A percentile compares a stretch with the other conserved stretches of the same genome.
These are phyloP conservation scores for Fusarium musae DNA, from an alignment of 2,329 filamentous ascomycete genomes.

Conservation along the genomic window DNA sequence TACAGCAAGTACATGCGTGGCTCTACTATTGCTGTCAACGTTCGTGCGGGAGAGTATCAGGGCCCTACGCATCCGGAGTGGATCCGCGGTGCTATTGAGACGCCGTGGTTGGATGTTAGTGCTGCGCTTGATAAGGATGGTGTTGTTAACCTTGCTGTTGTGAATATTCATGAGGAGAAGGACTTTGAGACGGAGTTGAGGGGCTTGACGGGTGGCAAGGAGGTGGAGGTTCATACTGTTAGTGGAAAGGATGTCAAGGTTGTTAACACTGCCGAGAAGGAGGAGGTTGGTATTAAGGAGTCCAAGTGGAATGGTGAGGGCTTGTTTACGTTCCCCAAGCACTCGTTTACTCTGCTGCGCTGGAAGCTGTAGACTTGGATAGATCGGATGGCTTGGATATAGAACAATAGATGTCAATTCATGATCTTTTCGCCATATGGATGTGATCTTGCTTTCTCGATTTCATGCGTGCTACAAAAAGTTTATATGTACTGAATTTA, in stretches of 20 bases:
- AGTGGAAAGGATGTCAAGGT: conserved; percentile 56
- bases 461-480: not conserved
- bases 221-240: conserved; percentile 72
- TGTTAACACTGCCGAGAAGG: conserved; percentile 70
- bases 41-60: conserved; percentile 70
- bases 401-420: not conserved
- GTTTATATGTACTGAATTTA: not conserved
- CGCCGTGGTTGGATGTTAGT: conserved; percentile 77
- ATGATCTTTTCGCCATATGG: not conserved
- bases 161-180: conserved; percentile 74
- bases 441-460: not conserved
- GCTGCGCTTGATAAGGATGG: conserved; percentile 68
- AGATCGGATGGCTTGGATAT: not conserved
- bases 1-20: conserved; percentile 72
- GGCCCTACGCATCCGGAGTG: conserved; percentile 74
- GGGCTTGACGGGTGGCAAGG: conserved; percentile 56
- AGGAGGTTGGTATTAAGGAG: conserved; percentile 64
- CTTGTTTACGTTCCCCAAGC: conserved; percentile 72
- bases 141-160: conserved; percentile 73
- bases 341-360: conserved; percentile 75
- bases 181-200: conserved; percentile 69
- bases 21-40: conserved; percentile 72
- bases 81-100: conserved; percentile 73
- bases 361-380: conserved; percentile 58
- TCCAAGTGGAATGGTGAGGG: conserved; percentile 71